Evolutionary conservation across 768 basidiomycete genomes (phyloP).

Genomic region (Amanita thiersii): DNA sequence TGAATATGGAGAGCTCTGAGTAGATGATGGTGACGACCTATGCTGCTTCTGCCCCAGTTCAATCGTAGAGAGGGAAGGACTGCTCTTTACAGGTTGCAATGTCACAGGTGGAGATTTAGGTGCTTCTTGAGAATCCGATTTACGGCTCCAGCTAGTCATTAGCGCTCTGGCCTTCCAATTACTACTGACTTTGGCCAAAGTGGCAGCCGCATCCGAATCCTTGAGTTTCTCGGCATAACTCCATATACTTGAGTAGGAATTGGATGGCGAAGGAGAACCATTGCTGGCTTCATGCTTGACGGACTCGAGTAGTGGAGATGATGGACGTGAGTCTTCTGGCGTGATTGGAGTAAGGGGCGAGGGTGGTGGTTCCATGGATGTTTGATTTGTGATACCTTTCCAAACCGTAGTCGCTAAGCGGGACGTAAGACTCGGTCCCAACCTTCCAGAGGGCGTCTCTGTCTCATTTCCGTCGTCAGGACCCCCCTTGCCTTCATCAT

Average conservation of each 20-base stretch:
- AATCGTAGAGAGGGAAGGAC: not conserved
- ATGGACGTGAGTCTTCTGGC: constrained; percentile 11
- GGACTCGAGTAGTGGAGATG: constrained; percentile 12
- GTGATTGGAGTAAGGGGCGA: constrained; percentile 15
- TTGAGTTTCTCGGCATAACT: constrained; percentile 65
- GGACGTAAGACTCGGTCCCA: constrained; percentile 32
- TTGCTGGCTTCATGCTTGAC: constrained; percentile 11
- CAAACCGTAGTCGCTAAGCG: constrained; percentile 59
- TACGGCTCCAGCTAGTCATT: constrained; percentile 31
- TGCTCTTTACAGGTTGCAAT: constrained; percentile 2
- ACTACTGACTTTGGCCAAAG: constrained; percentile 63
- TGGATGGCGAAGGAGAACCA: constrained; percentile 7
- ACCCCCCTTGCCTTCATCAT: constrained; percentile 13
- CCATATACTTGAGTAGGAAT: constrained; percentile 42
- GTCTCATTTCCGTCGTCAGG: constrained; percentile 41
- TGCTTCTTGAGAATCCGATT: not conserved
- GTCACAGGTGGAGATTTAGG: constrained; percentile 10
- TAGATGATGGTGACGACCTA: constrained; percentile 2
- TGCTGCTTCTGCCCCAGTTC: not conserved
- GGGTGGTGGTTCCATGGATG: constrained; percentile 48
- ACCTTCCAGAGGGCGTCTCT: constrained; percentile 24
- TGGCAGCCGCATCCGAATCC: constrained; percentile 65
- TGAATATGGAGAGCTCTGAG: constrained; percentile 23
- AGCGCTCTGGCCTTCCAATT: constrained; percentile 68
- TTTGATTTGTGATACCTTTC: constrained; percentile 71